Evolutionary conservation across 768 basidiomycete genomes (phyloP).

Genomic region (Lactarius sanguifluus): DNA sequence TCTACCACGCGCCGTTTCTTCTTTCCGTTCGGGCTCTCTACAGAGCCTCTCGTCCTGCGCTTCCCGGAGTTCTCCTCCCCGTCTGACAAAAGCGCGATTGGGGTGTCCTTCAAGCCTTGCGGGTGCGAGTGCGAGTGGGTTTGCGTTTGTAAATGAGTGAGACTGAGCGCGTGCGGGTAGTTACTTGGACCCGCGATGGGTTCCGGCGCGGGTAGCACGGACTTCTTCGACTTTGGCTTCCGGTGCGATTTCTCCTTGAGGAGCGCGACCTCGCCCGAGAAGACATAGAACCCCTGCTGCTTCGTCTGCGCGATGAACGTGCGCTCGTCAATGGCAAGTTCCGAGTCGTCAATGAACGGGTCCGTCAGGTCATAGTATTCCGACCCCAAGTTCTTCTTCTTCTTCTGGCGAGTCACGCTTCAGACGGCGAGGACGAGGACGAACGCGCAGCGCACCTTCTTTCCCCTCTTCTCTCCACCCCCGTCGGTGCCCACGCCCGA

Average conservation of each 20-base stretch:
- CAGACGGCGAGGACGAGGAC: neutral
- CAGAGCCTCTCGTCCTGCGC: slow-evolving; percentile 18
- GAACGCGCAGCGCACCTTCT: slow-evolving; percentile 35
- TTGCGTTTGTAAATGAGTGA: slow-evolving; percentile 18
- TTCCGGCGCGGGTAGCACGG: slow-evolving; percentile 22
- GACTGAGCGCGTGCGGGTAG: slow-evolving; percentile 21
- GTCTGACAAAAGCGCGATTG: slow-evolving; percentile 48
- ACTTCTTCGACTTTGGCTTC: slow-evolving; percentile 30
- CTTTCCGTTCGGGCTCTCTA: slow-evolving; percentile 40
- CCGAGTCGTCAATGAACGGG: slow-evolving; percentile 97
- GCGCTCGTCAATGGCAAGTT: slow-evolving; percentile 85
- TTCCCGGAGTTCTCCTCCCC: slow-evolving; percentile 35
- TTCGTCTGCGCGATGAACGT: slow-evolving; percentile 90
- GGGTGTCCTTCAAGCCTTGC: slow-evolving; percentile 50
- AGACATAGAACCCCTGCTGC: slow-evolving; percentile 92
- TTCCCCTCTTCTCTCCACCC: slow-evolving; percentile 40
- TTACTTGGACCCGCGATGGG: slow-evolving; percentile 27
- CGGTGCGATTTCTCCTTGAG: slow-evolving; percentile 61
- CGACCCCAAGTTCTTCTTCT: slow-evolving; percentile 50
- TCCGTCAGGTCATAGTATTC: slow-evolving; percentile 92
- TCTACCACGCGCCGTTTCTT: slow-evolving; percentile 75
- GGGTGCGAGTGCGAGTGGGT: slow-evolving; percentile 24
- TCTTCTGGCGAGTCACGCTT: slow-evolving; percentile 1
- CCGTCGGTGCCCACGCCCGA: slow-evolving; percentile 31
- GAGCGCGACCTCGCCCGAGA: slow-evolving; percentile 81